phyloP scores from a whole-genome alignment of 345 rosid genomes.

The Microthlaspi erraticum region DNA sequence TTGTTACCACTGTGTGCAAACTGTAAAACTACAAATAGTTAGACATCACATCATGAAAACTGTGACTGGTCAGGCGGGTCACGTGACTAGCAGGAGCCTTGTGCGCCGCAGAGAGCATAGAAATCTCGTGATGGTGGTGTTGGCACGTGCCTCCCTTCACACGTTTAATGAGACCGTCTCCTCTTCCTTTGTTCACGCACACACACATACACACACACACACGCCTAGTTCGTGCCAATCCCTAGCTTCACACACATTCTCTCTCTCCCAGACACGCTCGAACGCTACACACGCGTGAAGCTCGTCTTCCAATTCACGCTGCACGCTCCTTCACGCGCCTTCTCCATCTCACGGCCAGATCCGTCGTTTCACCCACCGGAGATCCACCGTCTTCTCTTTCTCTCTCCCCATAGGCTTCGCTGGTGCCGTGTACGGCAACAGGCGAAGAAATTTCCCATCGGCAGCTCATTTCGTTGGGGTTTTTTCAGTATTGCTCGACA shows the following conservation, averaged over 20 bases:
- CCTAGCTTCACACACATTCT: conserved; percentile 52
- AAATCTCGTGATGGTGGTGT: conserved; percentile 43
- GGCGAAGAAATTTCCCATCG: conserved; percentile 26
- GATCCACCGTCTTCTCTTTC: conserved; percentile 39
- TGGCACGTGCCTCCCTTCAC: conserved; percentile 54
- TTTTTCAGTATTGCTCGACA: conserved; percentile 27
- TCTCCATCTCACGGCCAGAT: conserved; percentile 44
- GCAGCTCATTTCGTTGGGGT: conserved; percentile 37
- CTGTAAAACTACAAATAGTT: conserved; percentile 1
- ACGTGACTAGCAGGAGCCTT: conserved; percentile 38
- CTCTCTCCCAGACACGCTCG: conserved; percentile 65
- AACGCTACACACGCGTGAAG: conserved; percentile 70
- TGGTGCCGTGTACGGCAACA: neutral
- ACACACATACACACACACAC: conserved; percentile 52
- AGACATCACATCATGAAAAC: conserved; percentile 41
- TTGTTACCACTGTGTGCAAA: neutral
- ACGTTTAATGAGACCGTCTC: conserved; percentile 40
- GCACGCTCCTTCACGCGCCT: conserved; percentile 62
- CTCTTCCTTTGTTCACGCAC: conserved; percentile 31
- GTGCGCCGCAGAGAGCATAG: conserved; percentile 40
- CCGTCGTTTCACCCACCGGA: conserved; percentile 50
- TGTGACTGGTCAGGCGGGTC: conserved; percentile 42
- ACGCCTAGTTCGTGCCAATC: conserved; percentile 89
- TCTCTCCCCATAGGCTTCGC: conserved; percentile 1
- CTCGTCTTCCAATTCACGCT: conserved; percentile 46